Evolutionary conservation across 768 basidiomycete genomes (phyloP), one percentile per base, ranked within the genome.

Genomic region (Tricholoma saponaceum): DNA sequence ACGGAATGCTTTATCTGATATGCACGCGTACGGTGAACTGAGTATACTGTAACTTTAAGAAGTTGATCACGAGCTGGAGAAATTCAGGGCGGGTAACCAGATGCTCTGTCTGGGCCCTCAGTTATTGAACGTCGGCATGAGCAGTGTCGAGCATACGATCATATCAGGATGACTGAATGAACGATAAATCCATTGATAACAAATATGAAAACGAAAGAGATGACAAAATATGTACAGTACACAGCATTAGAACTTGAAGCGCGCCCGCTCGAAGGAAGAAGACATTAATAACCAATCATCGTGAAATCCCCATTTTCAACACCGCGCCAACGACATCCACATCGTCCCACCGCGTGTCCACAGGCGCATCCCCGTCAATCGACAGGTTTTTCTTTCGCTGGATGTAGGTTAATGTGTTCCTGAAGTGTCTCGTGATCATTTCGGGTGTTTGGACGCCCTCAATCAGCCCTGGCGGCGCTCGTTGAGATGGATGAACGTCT

Each of bases 371-470:
- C 25, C 76, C 79, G 28, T 77, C 81, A 46, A 69, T 66, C 2
- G 74, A 72, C 43, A 76, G 74, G 52, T 75, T 74, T 76, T 95
- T 95, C 76, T 86, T 84, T 52, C 79, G 74, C 66, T 90, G 85
- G 49, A 98, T 95, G 68, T 95, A 90, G 18, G 75, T 68, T 49
- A 99, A 74, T 13, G 94, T 94, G 71, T 96, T 98, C 55, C 86
- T 82, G 80, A 98, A 98, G 74, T 99, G 97, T 51, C 92, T 81
- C 0, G 83, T 79, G 62, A 98, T 97, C 88, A 95, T 92, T 46
- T 97, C 95, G 12, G 94, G 92, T 5, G 91, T 89, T 61, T 94
- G 88, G 0, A 94, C 89, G 9, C 92, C 93, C 66, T 98, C 97
- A 58, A 98, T 85, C 35, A 95, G 79, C 18, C 95, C 95, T 5